These are phyloP conservation scores for Aspergillus versicolor DNA, from an alignment of 2,329 filamentous ascomycete genomes.

Conservation along the genomic window DNA sequence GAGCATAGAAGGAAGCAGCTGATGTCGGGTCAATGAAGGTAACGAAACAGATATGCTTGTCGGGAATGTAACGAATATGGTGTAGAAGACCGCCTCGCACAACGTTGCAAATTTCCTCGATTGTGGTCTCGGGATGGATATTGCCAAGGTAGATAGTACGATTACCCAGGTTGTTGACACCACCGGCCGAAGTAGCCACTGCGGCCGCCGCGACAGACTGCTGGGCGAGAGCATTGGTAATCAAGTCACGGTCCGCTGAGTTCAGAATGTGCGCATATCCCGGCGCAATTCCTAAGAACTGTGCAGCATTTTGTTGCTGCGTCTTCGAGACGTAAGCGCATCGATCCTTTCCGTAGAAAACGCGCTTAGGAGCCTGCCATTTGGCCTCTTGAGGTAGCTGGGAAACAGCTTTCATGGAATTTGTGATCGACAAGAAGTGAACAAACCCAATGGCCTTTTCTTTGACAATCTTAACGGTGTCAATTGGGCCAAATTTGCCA, in stretches of 20 bases:
- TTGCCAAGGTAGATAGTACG: conserved; percentile 97
- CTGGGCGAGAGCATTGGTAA: conserved; percentile 92
- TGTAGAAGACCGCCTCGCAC: conserved; percentile 93
- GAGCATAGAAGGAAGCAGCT: conserved; percentile 93
- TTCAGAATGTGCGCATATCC: conserved; percentile 96
- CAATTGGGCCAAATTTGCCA: conserved; percentile 93
- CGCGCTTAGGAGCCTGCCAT: conserved; percentile 92
- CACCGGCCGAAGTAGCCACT: conserved; percentile 92
- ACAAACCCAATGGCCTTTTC: conserved; percentile 98
- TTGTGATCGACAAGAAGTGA: conserved; percentile 95
- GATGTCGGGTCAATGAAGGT: conserved; percentile 99
- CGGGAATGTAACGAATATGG: conserved; percentile 97
- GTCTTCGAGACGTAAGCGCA: conserved; percentile 99
- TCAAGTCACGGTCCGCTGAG: conserved; percentile 91
- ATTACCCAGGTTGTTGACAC: conserved; percentile 96
- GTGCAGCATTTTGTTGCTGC: conserved; percentile 97
- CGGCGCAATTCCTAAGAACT: conserved; percentile 95
- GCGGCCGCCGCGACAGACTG: conserved; percentile 96
- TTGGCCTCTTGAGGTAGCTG: conserved; percentile 95
- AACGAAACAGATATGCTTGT: conserved; percentile 99
- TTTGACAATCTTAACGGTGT: conserved; percentile 95
- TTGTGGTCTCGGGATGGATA: conserved; percentile 97
- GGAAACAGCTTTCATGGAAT: conserved; percentile 96
- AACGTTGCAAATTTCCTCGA: conserved; percentile 99
- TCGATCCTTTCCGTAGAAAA: conserved; percentile 98